phyloP scores from a whole-genome alignment of 345 rosid genomes.

The Sonneratia alba region DNA sequence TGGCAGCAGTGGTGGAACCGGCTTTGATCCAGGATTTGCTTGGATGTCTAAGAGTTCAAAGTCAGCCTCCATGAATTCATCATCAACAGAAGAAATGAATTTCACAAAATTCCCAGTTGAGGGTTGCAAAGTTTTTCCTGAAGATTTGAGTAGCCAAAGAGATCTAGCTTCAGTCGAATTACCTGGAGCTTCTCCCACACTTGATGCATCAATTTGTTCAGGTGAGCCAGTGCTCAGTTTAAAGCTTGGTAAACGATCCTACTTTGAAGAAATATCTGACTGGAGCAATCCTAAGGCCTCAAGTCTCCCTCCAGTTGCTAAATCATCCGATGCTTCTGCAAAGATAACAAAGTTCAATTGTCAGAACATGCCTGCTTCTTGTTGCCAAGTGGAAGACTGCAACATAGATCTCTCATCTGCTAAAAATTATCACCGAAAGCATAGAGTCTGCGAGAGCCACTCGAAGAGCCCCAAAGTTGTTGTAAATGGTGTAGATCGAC shows the following conservation, averaged over 20 bases:
- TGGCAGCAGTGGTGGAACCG: constrained; percentile 45
- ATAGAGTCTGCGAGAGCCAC: constrained; percentile 76
- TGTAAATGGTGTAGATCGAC: constrained; percentile 69
- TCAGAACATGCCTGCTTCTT: constrained; percentile 33
- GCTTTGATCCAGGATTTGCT: constrained; percentile 55
- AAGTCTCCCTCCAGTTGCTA: constrained; percentile 23
- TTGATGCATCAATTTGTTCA: constrained; percentile 58
- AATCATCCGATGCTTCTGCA: constrained; percentile 34
- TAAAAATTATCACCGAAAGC: constrained; percentile 75
- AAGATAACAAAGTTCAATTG: constrained; percentile 56
- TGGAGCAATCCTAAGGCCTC: constrained; percentile 38
- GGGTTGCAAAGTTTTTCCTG: constrained; percentile 34
- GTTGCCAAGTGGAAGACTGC: constrained; percentile 83
- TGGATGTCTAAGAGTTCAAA: constrained; percentile 60
- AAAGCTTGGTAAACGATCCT: constrained; percentile 69
- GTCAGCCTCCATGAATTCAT: constrained; percentile 61
- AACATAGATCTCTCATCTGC: constrained; percentile 74
- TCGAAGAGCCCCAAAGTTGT: constrained; percentile 66
- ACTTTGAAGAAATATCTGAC: constrained; percentile 52
- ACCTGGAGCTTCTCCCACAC: constrained; percentile 26
- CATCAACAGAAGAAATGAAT: constrained; percentile 43
- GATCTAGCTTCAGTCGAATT: constrained; percentile 21
- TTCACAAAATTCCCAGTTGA: constrained; percentile 30
- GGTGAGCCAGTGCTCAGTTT: constrained; percentile 66
- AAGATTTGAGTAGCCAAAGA: constrained; percentile 27